Conservation (phyloP, 73 alveolate species). For the Paramecium octaurelia region DNA sequence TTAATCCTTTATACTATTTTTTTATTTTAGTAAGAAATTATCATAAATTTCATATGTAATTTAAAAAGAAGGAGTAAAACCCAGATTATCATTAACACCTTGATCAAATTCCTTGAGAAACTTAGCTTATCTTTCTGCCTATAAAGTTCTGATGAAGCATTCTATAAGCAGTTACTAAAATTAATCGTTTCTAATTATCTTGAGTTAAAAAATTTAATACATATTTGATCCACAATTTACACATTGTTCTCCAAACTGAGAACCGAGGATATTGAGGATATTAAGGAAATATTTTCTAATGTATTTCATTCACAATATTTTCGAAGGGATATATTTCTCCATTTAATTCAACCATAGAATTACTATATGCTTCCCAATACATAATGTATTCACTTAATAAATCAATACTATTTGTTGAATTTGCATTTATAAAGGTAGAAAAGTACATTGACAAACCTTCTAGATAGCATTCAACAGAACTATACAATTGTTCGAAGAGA, state of each 20-base stretch:
- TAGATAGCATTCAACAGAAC: neutral
- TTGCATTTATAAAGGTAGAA: neutral
- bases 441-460: neutral
- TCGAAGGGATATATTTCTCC: neutral
- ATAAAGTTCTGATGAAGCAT: neutral
- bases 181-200: neutral
- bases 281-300: neutral
- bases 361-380: slow-evolving; percentile 35
- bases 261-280: slow-evolving; percentile 33
- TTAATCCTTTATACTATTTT: neutral
- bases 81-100: neutral
- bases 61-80: neutral
- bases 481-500: neutral
- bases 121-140: neutral
- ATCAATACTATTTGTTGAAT: neutral
- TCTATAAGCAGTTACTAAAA: neutral
- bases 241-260: slow-evolving; percentile 16
- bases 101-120: neutral
- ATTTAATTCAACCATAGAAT: neutral
- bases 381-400: neutral
- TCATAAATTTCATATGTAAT: slow-evolving; percentile 15
- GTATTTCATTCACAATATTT: slow-evolving; percentile 19
- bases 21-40: neutral
- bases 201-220: neutral
- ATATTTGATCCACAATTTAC: neutral